A percentile compares a stretch with the other conserved stretches of the same genome.
Conservation (phyloP, 1,284 basidiomycete species). For the Ustilago trichophora region DNA sequence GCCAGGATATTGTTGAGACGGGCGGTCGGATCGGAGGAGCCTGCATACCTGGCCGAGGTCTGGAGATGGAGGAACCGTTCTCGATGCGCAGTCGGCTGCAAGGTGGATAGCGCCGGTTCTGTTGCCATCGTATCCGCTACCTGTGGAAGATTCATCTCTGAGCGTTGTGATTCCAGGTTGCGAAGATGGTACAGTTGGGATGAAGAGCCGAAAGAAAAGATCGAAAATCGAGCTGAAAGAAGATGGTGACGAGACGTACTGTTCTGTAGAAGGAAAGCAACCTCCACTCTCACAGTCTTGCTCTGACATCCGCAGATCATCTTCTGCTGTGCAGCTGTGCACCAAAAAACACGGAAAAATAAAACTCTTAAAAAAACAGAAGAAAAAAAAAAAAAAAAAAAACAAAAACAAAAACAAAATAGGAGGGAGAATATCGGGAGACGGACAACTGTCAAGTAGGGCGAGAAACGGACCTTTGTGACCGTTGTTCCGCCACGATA, state of each 20-base stretch:
- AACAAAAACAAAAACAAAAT: not conserved
- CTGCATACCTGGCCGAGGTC: constrained; percentile 21
- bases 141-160: too few relatives aligned
- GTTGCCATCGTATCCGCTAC: not conserved
- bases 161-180: too few relatives aligned
- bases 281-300: not conserved
- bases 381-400: not conserved
- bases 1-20: constrained; percentile 16
- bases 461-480: not conserved
- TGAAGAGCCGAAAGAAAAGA: constrained; percentile 2
- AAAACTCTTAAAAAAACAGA: not conserved
- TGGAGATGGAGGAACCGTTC: constrained; percentile 30
- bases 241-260: too few relatives aligned
- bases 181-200: not conserved
- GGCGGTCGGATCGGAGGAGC: constrained; percentile 12
- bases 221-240: too few relatives aligned
- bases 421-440: not conserved
- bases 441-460: constrained; percentile 1
- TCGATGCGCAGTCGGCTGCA: constrained; percentile 26
- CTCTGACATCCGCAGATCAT: not conserved
- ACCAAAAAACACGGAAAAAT: too few relatives aligned
- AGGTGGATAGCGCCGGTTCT: constrained; percentile 1
- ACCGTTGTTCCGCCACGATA: too few relatives aligned
- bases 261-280: too few relatives aligned
- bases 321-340: not conserved